Evolutionary conservation across 2,329 filamentous ascomycete species (phyloP).

Genomic region (Penicillium verrucosum): DNA sequence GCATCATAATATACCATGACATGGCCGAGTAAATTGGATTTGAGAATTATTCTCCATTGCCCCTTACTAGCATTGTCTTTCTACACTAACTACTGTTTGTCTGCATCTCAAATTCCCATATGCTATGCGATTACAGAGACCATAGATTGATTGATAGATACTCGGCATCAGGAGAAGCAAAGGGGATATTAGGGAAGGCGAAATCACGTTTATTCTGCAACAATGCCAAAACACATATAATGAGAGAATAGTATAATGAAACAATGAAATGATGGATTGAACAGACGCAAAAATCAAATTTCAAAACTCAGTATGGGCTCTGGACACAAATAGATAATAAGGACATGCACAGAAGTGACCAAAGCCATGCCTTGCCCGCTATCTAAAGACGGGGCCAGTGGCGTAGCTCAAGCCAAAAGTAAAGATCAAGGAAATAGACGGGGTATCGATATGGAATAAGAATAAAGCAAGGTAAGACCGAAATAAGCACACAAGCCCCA

Average conservation of each 20-base stretch:
- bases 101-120: not conserved
- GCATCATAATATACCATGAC: not conserved
- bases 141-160: slow-evolving; percentile 1
- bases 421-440: slow-evolving; percentile 22
- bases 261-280: not conserved
- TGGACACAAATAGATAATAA: not conserved
- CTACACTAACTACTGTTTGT: not conserved
- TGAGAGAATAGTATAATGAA: not conserved
- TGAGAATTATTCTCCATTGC: not conserved
- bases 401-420: slow-evolving; percentile 6
- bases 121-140: not conserved
- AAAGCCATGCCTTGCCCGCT: not conserved
- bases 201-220: not conserved
- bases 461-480: slow-evolving; percentile 15
- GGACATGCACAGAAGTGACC: not conserved
- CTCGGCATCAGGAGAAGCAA: not conserved
- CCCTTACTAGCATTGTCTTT: not conserved
- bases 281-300: not conserved
- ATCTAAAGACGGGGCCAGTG: slow-evolving; percentile 3
- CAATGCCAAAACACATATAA: not conserved
- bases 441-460: slow-evolving; percentile 36
- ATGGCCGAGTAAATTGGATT: no score
- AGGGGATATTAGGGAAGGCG: slow-evolving; percentile 3
- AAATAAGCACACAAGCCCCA: slow-evolving; percentile 8
- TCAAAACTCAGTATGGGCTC: not conserved